Percentiles rank a stretch among this genome's conserved stretches.
Conservation (phyloP, 1,284 basidiomycete genomes). For the Leccinum fallax region DNA sequence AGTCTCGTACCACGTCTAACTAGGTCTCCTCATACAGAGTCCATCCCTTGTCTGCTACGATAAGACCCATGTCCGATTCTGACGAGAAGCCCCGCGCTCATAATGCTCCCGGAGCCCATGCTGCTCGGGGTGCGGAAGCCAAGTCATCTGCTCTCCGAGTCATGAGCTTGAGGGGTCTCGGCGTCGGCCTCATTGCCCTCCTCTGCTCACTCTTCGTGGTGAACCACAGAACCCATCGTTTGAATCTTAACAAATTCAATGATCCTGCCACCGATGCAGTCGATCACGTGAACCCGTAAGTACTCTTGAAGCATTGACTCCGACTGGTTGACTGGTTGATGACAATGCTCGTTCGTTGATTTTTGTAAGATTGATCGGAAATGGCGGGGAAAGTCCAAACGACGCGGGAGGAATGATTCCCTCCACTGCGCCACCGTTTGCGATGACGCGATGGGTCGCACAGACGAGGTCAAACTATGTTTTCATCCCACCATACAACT, state of each 20-base stretch:
- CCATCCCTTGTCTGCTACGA: too few species aligned
- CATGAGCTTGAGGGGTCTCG: slow-evolving; percentile 8
- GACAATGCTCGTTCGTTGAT: background rate
- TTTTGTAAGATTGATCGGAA: slow-evolving; percentile 58
- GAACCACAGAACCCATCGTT: slow-evolving; percentile 1
- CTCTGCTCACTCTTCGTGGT: slow-evolving; percentile 11
- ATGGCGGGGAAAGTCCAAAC: slow-evolving; percentile 69
- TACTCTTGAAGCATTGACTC: slow-evolving; percentile 19
- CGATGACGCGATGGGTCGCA: slow-evolving; percentile 80
- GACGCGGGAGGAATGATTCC: slow-evolving; percentile 72
- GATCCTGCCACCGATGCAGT: slow-evolving; percentile 46
- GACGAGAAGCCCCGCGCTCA: background rate
- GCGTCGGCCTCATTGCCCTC: slow-evolving; percentile 19
- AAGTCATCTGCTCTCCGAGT: background rate
- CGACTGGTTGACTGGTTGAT: background rate
- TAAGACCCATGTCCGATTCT: background rate
- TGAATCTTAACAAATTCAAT: slow-evolving; percentile 29
- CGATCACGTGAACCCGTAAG: slow-evolving; percentile 57
- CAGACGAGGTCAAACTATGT: slow-evolving; percentile 75
- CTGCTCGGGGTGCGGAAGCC: background rate
- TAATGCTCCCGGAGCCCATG: background rate
- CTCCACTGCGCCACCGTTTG: slow-evolving; percentile 77
- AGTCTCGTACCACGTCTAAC: too few species aligned
- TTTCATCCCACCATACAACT: slow-evolving; percentile 78
- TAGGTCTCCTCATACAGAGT: too few species aligned